Evolutionary conservation across 768 basidiomycete genomes (phyloP).

Genomic region (Agrocybe pediades): DNA sequence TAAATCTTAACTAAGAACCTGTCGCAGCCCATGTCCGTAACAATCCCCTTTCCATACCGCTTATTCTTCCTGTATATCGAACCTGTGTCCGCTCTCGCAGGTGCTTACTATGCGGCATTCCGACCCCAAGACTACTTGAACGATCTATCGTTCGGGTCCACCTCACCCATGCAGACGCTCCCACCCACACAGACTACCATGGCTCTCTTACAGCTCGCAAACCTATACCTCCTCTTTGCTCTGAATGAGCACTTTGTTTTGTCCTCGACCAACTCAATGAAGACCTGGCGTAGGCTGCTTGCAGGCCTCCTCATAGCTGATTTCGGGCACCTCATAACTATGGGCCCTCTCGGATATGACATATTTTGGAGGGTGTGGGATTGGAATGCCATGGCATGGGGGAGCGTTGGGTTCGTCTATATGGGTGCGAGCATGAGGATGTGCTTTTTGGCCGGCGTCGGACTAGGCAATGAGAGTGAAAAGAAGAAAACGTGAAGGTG

Average conservation of each 20-base stretch:
- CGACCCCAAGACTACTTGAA: constrained; percentile 37
- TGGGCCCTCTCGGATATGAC: constrained; percentile 41
- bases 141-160: constrained; percentile 28
- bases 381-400: constrained; percentile 58
- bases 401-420: constrained; percentile 56
- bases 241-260: constrained; percentile 52
- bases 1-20: no score
- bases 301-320: constrained; percentile 48
- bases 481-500: not conserved
- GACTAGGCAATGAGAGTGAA: not conserved
- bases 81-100: constrained; percentile 50
- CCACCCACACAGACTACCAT: constrained; percentile 32
- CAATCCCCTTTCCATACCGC: constrained; percentile 29
- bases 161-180: constrained; percentile 10
- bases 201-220: constrained; percentile 48
- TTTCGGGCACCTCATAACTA: constrained; percentile 47
- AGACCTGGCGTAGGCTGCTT: constrained; percentile 45
- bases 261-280: constrained; percentile 39
- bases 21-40: not conserved
- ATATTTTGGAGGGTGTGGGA: constrained; percentile 46
- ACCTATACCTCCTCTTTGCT: constrained; percentile 53
- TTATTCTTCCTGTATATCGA: constrained; percentile 55
- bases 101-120: constrained; percentile 48
- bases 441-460: constrained; percentile 30
- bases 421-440: constrained; percentile 44